phyloP scores from a whole-genome alignment of 176 grass and related monocot genomes.

The Oropetium thomaeum region DNA sequence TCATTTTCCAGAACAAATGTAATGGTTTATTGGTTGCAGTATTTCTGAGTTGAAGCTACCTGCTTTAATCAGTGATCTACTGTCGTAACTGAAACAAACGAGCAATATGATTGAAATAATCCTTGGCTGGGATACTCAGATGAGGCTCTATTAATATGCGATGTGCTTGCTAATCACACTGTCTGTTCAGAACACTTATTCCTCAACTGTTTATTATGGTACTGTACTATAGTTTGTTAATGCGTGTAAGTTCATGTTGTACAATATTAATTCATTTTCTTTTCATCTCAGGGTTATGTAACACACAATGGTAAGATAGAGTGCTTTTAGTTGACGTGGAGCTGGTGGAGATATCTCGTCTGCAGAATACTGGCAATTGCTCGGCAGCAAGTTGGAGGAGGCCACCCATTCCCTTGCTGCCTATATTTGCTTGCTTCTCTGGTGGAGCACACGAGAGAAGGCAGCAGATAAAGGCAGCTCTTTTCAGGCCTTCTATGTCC shows the following conservation, averaged over 20 bases:
- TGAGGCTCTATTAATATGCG: background rate
- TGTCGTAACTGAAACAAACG: background rate
- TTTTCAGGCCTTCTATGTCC: conserved; percentile 53
- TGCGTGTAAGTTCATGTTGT: conserved; percentile 10
- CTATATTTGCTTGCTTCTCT: conserved; percentile 29
- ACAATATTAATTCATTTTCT: background rate
- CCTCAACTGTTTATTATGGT: background rate
- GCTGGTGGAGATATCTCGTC: conserved; percentile 13
- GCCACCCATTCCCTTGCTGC: conserved; percentile 9
- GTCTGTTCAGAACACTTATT: background rate
- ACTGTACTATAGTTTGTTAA: background rate
- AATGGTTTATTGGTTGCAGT: background rate
- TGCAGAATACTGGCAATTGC: conserved; percentile 21
- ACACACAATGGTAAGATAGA: background rate
- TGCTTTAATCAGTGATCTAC: background rate
- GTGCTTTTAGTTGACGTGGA: conserved; percentile 23
- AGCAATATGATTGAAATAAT: background rate
- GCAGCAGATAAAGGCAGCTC: conserved; percentile 33
- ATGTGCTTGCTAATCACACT: background rate
- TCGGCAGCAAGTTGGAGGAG: conserved; percentile 1
- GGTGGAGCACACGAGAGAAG: conserved; percentile 35
- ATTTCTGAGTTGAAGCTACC: background rate
- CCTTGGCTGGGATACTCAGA: background rate
- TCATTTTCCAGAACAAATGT: background rate
- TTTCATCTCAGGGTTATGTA: conserved; percentile 10